Conservation (phyloP, 108 stramenopile species). For the Parmales sp. region DNA sequence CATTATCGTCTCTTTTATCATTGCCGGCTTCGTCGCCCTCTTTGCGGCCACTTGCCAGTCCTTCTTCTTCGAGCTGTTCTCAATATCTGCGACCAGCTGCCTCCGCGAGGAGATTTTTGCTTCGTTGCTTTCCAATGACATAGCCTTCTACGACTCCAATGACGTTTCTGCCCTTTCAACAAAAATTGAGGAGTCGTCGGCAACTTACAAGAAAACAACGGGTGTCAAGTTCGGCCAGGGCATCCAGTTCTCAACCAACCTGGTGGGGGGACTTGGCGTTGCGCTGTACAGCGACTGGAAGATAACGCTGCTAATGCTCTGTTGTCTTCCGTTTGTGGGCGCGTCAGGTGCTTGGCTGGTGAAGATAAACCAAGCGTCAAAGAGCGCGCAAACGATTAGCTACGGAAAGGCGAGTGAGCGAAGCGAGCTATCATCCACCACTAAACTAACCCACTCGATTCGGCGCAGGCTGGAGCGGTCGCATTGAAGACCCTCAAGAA, state of each 20-base stretch:
- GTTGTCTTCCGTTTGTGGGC: slow-evolving; percentile 37
- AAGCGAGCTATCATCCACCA: neutral
- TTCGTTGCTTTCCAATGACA: slow-evolving; percentile 52
- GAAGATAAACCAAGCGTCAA: slow-evolving; percentile 38
- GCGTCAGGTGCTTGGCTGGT: slow-evolving; percentile 34
- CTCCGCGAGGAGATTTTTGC: slow-evolving; percentile 49
- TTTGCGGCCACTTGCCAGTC: slow-evolving; percentile 30
- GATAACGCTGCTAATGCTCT: slow-evolving; percentile 49
- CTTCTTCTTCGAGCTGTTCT: slow-evolving; percentile 33
- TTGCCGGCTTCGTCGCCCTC: slow-evolving; percentile 38
- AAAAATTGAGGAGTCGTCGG: slow-evolving; percentile 7
- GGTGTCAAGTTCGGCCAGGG: slow-evolving; percentile 59
- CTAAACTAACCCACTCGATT: slow-evolving; percentile 16
- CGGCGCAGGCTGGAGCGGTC: slow-evolving; percentile 32
- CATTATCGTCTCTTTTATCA: slow-evolving; percentile 32
- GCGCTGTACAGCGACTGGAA: slow-evolving; percentile 46
- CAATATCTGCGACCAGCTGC: slow-evolving; percentile 16
- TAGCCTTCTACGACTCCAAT: slow-evolving; percentile 48
- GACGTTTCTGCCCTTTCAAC: slow-evolving; percentile 39
- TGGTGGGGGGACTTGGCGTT: slow-evolving; percentile 46
- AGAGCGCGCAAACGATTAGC: neutral
- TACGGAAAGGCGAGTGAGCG: neutral
- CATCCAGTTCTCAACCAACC: slow-evolving; percentile 49
- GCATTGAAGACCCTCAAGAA: slow-evolving; percentile 26
- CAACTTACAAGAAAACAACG: slow-evolving; percentile 37